These are phyloP conservation scores for Lachancea lanzarotensis DNA, from an alignment of 805 yeast genomes.

Conservation along the genomic window DNA sequence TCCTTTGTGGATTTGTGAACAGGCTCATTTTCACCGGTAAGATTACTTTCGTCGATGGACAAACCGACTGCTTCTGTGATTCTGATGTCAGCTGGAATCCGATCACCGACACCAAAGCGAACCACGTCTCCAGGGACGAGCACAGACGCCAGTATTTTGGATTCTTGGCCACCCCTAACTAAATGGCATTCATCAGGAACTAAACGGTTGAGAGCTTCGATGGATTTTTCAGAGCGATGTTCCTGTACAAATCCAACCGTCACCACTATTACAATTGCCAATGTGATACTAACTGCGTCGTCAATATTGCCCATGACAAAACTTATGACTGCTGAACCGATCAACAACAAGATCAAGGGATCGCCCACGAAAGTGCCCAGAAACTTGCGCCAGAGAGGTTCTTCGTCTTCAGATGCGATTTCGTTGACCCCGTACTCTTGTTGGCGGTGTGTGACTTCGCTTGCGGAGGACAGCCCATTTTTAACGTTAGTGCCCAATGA, in stretches of 20 bases:
- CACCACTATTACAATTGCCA: slow-evolving; percentile 89
- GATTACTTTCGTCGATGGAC: slow-evolving; percentile 83
- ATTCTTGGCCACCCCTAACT: slow-evolving; percentile 71
- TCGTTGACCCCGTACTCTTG: slow-evolving; percentile 78
- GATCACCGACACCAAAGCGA: slow-evolving; percentile 83
- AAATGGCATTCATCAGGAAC: slow-evolving; percentile 97
- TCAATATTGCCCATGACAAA: slow-evolving; percentile 93
- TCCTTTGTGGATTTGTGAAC: slow-evolving; percentile 57
- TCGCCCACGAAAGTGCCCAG: slow-evolving; percentile 78
- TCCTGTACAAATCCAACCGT: slow-evolving; percentile 97
- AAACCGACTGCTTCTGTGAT: slow-evolving; percentile 72
- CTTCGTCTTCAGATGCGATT: slow-evolving; percentile 69
- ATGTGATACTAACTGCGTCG: slow-evolving; percentile 89
- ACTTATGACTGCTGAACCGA: slow-evolving; percentile 83
- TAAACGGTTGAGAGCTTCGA: slow-evolving; percentile 84
- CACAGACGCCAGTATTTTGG: slow-evolving; percentile 75
- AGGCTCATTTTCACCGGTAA: slow-evolving; percentile 93
- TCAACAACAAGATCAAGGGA: slow-evolving; percentile 79
- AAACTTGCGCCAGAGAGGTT: slow-evolving; percentile 63
- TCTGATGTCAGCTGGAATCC: slow-evolving; percentile 93
- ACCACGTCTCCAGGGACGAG: slow-evolving; percentile 96
- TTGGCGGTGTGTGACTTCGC: slow-evolving; percentile 67
- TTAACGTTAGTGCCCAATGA: slow-evolving; percentile 55
- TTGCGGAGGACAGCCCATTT: slow-evolving; percentile 58
- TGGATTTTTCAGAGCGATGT: slow-evolving; percentile 87